A percentile compares a stretch with the other conserved stretches of the same genome.
phyloP scores from a whole-genome alignment of 805 yeast species.

The Candida endomychidarum region DNA sequence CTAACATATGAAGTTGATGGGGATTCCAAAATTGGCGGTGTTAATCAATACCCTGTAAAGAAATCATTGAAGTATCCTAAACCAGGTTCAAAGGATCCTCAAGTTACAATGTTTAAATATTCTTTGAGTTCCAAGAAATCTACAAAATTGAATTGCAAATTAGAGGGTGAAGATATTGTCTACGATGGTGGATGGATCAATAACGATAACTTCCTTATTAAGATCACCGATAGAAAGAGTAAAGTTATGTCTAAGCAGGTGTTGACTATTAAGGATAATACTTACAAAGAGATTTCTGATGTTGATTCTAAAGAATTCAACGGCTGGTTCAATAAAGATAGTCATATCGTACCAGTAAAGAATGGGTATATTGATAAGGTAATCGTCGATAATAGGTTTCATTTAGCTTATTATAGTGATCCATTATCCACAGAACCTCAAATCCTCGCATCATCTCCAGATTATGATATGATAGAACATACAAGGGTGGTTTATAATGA shows the following conservation, averaged over 20 bases:
- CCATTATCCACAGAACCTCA: slow-evolving; percentile 45
- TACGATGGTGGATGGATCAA: slow-evolving; percentile 66
- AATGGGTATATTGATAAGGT: slow-evolving; percentile 68
- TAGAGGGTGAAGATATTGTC: slow-evolving; percentile 47
- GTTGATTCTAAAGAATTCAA: slow-evolving; percentile 42
- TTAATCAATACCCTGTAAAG: slow-evolving; percentile 47
- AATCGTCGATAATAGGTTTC: slow-evolving; percentile 55
- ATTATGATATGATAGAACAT: slow-evolving; percentile 75
- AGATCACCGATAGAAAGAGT: slow-evolving; percentile 64
- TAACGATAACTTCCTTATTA: slow-evolving; percentile 49
- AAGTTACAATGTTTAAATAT: slow-evolving; percentile 44
- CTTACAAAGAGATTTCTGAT: slow-evolving; percentile 30
- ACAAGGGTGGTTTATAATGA: slow-evolving; percentile 60
- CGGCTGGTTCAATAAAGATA: slow-evolving; percentile 62
- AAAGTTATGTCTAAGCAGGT: slow-evolving; percentile 50
- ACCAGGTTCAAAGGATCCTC: slow-evolving; percentile 67
- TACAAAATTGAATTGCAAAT: slow-evolving; percentile 11
- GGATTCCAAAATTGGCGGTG: slow-evolving; percentile 1
- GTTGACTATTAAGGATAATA: slow-evolving; percentile 36
- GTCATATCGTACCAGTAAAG: slow-evolving; percentile 18
- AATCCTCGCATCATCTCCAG: slow-evolving; percentile 55
- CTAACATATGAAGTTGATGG: slow-evolving; percentile 9
- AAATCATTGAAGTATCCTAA: slow-evolving; percentile 63
- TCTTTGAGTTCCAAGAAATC: slow-evolving; percentile 24
- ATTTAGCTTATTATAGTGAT: slow-evolving; percentile 77